phyloP scores from a whole-genome alignment of 257 asterid genomes.

The Nicotiana obtusifolia region DNA sequence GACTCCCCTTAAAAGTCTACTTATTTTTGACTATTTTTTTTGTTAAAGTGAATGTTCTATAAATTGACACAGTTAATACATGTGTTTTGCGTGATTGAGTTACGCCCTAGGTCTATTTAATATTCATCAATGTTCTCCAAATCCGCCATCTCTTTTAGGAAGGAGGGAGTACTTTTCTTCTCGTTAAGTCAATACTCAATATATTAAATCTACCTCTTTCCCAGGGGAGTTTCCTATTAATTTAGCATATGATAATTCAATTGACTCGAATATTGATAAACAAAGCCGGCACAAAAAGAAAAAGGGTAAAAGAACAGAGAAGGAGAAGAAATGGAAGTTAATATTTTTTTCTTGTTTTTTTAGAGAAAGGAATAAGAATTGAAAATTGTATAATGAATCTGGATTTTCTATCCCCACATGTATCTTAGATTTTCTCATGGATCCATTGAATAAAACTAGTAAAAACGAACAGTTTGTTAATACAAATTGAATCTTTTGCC shows the following conservation, averaged over 20 bases:
- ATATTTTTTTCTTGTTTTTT: neutral
- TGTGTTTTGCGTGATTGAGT: too few relatives aligned
- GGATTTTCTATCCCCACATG: neutral
- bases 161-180: too few relatives aligned
- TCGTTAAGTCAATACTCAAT: neutral
- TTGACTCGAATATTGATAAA: neutral
- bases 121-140: too few relatives aligned
- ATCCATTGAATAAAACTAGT: neutral
- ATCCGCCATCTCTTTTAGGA: too few relatives aligned
- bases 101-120: too few relatives aligned
- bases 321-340: neutral
- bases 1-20: too few relatives aligned
- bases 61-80: neutral
- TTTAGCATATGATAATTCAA: neutral
- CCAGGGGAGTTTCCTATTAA: neutral
- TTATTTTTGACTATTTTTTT: neutral
- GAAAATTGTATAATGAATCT: neutral
- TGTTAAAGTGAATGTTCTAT: too few relatives aligned
- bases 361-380: neutral
- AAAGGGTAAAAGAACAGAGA: neutral
- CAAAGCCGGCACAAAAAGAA: neutral
- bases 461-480: neutral
- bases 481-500: neutral
- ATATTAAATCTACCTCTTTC: neutral
- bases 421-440: neutral